phyloP scores from a whole-genome alignment of 805 yeast genomes.

The Martiniozyma abietophila region DNA sequence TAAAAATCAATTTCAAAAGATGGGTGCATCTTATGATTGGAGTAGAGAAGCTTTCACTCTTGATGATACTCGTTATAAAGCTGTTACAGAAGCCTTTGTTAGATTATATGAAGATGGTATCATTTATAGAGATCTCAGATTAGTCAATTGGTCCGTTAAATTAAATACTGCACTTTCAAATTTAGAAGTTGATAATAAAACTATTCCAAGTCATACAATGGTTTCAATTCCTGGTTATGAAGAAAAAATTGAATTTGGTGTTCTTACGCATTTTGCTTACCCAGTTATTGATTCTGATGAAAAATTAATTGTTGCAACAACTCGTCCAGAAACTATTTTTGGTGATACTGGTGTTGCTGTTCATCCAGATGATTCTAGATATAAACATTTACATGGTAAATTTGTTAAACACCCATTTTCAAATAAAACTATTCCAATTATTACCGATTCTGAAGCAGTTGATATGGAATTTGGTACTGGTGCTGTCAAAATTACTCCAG shows the following conservation, averaged over 20 bases:
- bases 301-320: conserved; percentile 85
- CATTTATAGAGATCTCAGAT: conserved; percentile 85
- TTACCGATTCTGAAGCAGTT: conserved; percentile 87
- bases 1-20: conserved; percentile 69
- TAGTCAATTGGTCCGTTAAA: conserved; percentile 94
- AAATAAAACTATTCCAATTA: conserved; percentile 76
- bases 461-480: conserved; percentile 99
- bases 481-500: conserved; percentile 98
- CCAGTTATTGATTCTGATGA: conserved; percentile 81
- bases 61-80: conserved; percentile 62
- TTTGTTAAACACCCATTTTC: conserved; percentile 84
- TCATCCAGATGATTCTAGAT: conserved; percentile 90
- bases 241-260: conserved; percentile 90
- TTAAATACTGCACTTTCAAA: conserved; percentile 93
- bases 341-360: conserved; percentile 99
- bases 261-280: conserved; percentile 90
- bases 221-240: conserved; percentile 85
- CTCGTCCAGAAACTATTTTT: conserved; percentile 97
- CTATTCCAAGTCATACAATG: conserved; percentile 70
- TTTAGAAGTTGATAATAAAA: conserved; percentile 92
- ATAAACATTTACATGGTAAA: conserved; percentile 91
- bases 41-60: conserved; percentile 87
- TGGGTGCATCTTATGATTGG: conserved; percentile 99
- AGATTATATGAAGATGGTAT: conserved; percentile 89
- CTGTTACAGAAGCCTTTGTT: conserved; percentile 89